Conservation (phyloP, 345 rosid species). For the Raphanus raphanistrum region DNA sequence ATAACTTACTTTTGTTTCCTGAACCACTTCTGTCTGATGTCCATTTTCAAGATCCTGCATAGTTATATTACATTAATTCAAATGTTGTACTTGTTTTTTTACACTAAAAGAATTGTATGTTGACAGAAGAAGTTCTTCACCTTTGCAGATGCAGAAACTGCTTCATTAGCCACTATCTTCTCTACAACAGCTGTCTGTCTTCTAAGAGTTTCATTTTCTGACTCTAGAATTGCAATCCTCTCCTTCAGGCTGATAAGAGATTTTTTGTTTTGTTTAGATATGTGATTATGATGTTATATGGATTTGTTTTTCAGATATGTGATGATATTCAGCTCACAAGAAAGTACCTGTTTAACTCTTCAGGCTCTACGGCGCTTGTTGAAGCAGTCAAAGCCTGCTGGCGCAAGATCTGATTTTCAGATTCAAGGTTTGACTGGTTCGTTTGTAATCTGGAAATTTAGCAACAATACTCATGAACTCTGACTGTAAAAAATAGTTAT, state of each 20-base stretch:
- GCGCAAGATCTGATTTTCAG: slow-evolving; percentile 70
- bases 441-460: slow-evolving; percentile 47
- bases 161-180: slow-evolving; percentile 39
- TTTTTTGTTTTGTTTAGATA: neutral
- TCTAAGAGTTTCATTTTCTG: slow-evolving; percentile 54
- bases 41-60: slow-evolving; percentile 51
- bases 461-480: slow-evolving; percentile 12
- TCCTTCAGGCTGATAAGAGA: slow-evolving; percentile 45
- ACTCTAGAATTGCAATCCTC: slow-evolving; percentile 46
- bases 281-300: neutral
- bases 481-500: neutral
- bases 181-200: slow-evolving; percentile 36
- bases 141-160: slow-evolving; percentile 36
- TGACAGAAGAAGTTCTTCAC: slow-evolving; percentile 26
- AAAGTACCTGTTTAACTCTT: slow-evolving; percentile 46
- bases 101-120: neutral
- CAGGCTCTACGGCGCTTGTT: slow-evolving; percentile 43
- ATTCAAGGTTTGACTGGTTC: slow-evolving; percentile 58
- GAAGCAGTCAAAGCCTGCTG: slow-evolving; percentile 61
- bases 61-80: slow-evolving; percentile 20
- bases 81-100: neutral
- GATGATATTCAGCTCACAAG: neutral
- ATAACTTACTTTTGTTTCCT: slow-evolving; percentile 40
- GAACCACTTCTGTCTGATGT: slow-evolving; percentile 42
- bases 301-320: neutral